Conservation (phyloP, 192 early-diverging fungal species). For the Mortierella antarctica region DNA sequence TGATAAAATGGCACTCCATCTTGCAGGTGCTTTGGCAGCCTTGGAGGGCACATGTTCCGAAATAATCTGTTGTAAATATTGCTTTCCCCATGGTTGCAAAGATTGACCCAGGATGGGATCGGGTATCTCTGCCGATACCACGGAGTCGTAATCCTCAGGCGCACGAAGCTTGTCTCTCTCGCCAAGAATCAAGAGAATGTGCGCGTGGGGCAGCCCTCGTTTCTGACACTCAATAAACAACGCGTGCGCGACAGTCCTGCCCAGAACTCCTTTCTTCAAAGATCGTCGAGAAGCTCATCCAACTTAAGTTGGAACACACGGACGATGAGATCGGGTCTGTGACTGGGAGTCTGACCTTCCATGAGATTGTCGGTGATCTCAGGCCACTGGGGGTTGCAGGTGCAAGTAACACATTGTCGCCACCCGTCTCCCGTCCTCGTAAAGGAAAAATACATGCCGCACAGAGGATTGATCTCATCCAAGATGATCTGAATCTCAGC, state of each 20-base stretch:
- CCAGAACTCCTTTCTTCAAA: conserved; percentile 18
- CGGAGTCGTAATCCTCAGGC: conserved; percentile 1
- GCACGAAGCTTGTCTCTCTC: neutral
- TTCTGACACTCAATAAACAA: conserved; percentile 45
- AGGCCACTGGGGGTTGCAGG: conserved; percentile 46
- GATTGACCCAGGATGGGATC: neutral
- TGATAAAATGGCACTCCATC: no score
- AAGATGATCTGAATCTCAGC: neutral
- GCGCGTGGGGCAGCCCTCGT: conserved; percentile 33
- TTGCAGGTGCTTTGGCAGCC: no score
- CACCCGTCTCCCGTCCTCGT: neutral
- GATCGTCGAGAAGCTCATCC: conserved; percentile 6
- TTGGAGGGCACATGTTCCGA: no score
- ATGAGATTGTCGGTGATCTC: conserved; percentile 23
- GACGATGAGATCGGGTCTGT: conserved; percentile 20
- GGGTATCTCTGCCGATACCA: conserved; percentile 31
- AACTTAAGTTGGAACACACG: conserved; percentile 29
- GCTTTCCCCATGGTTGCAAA: no score
- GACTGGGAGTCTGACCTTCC: conserved; percentile 8
- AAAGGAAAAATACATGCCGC: neutral
- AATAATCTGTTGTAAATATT: no score
- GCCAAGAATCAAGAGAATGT: conserved; percentile 22
- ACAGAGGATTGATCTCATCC: conserved; percentile 1
- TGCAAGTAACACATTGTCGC: conserved; percentile 19
- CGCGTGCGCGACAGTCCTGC: conserved; percentile 14